Conservation (phyloP, 106 monocot species). For the Acanthochlamys bracteata region DNA sequence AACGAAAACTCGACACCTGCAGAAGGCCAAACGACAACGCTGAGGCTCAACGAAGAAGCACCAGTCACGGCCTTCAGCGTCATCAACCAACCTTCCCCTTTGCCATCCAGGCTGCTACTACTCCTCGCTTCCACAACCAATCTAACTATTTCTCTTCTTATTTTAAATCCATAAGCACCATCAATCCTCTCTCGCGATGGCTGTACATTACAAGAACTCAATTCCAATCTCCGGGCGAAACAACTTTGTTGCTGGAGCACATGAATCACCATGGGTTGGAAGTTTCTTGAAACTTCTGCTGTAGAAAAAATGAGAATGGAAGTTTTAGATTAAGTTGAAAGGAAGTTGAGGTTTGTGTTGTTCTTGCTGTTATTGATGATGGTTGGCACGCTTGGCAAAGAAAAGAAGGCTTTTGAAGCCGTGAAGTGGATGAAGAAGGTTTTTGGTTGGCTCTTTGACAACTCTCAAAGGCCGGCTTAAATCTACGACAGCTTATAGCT, state of each 20-base stretch:
- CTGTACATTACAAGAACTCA: background rate
- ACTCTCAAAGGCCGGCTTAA: background rate
- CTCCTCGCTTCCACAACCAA: slow-evolving; percentile 16
- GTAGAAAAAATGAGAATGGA: background rate
- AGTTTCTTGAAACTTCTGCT: background rate
- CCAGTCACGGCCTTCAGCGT: background rate
- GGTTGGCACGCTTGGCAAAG: background rate
- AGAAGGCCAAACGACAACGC: slow-evolving; percentile 78
- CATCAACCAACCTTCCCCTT: slow-evolving; percentile 19
- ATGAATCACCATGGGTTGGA: too few species aligned
- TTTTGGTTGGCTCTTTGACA: background rate
- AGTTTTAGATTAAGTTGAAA: background rate
- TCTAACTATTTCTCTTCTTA: background rate
- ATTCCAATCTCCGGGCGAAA: background rate
- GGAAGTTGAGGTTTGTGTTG: background rate
- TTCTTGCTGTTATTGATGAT: background rate
- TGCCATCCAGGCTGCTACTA: slow-evolving; percentile 6
- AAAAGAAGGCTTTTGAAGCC: background rate
- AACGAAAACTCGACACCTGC: slow-evolving; percentile 23
- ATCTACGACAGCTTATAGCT: too few species aligned
- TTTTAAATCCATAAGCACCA: background rate
- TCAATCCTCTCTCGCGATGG: background rate
- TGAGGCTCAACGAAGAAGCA: slow-evolving; percentile 22
- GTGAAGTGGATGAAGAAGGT: background rate
- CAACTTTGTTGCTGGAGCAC: background rate